Evolutionary conservation across 495 filamentous ascomycete genomes (phyloP), one percentile per base, ranked within the genome.

Genomic region (Penicillium pancosmium): DNA sequence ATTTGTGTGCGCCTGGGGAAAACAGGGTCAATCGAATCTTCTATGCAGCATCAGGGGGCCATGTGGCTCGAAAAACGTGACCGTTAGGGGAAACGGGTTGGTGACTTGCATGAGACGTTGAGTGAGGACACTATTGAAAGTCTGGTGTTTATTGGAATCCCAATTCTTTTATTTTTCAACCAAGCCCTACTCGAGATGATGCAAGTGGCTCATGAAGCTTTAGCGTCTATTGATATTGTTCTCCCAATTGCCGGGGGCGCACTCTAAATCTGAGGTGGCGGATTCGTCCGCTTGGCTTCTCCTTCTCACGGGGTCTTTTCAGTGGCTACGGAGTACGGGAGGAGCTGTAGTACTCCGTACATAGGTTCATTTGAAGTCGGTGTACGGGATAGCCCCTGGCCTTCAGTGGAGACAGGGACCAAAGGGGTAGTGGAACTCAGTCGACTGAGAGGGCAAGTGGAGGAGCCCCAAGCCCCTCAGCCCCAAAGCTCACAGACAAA

Each of bases 121-220:
- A 15, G 21, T n/a, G 3, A 13, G 46, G 46, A 7, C 21, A 27
- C 46, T 48, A 23, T 27, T 46, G 43, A 9, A 46, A 46, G 16
- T 23, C 4, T 46, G n/a, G 43, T 16, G 8, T 31, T 31, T 31
- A 31, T 31, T 31, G 27, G 23, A 23, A 23, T 4, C 23, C 23
- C 2, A 23, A 3, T 23, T 36, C 34, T 36, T 36, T 21, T n/a
- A n/a, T 21, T 36, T 36, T 36, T 36, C 1, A 23, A 23, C 23
- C 27, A 46, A 46, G 9, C 43, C 15, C 7, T 10, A 16, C 6
- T 23, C 5, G 15, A 5, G 15, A 48, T 48, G 46, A 48, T 27
- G 46, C 46, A 23, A 13, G 46, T 48, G 46, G 46, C 46, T 27
- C 46, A 12, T 5, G 16, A 48, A 27, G 44, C 44, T 48, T 48